Evolutionary conservation across 371 early-diverging fungal species (phyloP).

Genomic region (Actinomortierella ambigua): DNA sequence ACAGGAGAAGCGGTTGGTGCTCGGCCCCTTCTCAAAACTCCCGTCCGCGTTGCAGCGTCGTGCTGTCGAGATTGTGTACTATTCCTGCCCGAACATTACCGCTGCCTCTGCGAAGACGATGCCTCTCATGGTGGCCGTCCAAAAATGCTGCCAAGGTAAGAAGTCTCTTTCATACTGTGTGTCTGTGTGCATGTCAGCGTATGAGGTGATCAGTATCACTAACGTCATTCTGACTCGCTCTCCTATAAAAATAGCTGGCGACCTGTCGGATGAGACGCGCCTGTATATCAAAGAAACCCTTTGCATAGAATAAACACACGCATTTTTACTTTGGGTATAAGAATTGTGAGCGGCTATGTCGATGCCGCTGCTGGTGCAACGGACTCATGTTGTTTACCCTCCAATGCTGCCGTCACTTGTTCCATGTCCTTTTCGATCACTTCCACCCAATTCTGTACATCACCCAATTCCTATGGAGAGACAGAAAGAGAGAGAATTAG

Average conservation of each 20-base stretch:
- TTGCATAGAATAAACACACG: slow-evolving; percentile 11
- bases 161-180: neutral
- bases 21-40: slow-evolving; percentile 53
- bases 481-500: neutral
- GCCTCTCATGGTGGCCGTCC: slow-evolving; percentile 34
- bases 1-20: slow-evolving; percentile 41
- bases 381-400: slow-evolving; percentile 8
- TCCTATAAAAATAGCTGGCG: slow-evolving; percentile 12
- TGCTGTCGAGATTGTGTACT: slow-evolving; percentile 57
- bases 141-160: slow-evolving; percentile 38
- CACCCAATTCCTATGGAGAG: slow-evolving; percentile 70
- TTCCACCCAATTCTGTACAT: slow-evolving; percentile 81
- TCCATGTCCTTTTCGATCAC: slow-evolving; percentile 71
- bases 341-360: neutral
- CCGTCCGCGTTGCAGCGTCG: slow-evolving; percentile 53
- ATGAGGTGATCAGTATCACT: no score
- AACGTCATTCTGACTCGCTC: no score
- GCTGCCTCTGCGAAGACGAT: neutral
- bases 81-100: slow-evolving; percentile 18
- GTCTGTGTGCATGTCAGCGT: neutral
- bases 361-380: neutral
- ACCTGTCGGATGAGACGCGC: slow-evolving; percentile 30
- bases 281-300: slow-evolving; percentile 37
- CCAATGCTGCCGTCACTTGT: slow-evolving; percentile 57
- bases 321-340: no score